Percentiles rank a stretch among this genome's conserved stretches.
These are phyloP conservation scores for Kuraishia piskuri DNA, from an alignment of 805 yeast genomes.

Conservation along the genomic window DNA sequence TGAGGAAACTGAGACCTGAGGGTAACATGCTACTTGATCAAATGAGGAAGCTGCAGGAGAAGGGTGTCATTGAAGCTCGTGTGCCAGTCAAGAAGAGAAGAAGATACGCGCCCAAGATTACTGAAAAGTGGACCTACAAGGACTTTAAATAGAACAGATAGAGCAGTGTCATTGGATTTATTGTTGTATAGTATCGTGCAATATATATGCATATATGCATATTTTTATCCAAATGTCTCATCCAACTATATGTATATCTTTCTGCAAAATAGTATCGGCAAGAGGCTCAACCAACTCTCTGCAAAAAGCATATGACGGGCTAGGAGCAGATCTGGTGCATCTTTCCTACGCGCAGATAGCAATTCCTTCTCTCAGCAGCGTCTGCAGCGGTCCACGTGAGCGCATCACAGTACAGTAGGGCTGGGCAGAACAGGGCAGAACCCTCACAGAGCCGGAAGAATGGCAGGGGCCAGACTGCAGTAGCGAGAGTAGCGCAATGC, in stretches of 20 bases:
- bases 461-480: no score
- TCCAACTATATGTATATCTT: neutral
- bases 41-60: constrained; percentile 70
- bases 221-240: neutral
- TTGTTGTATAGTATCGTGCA: neutral
- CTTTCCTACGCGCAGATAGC: no score
- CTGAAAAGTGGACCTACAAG: constrained; percentile 92
- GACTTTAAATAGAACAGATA: constrained; percentile 51
- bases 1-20: constrained; percentile 82
- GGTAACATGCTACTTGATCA: constrained; percentile 81
- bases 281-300: no score
- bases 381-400: no score
- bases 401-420: no score
- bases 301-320: no score
- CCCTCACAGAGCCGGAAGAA: no score
- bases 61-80: constrained; percentile 84
- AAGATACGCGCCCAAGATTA: constrained; percentile 63
- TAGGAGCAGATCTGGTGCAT: no score
- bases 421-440: no score
- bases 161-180: constrained; percentile 1
- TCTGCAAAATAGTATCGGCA: no score
- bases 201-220: neutral
- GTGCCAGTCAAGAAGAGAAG: constrained; percentile 57
- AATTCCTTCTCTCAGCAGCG: no score
- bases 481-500: no score